These are phyloP conservation scores for Penicillium sp. DNA, from an alignment of 2,329 filamentous ascomycete genomes.

Conservation along the genomic window DNA sequence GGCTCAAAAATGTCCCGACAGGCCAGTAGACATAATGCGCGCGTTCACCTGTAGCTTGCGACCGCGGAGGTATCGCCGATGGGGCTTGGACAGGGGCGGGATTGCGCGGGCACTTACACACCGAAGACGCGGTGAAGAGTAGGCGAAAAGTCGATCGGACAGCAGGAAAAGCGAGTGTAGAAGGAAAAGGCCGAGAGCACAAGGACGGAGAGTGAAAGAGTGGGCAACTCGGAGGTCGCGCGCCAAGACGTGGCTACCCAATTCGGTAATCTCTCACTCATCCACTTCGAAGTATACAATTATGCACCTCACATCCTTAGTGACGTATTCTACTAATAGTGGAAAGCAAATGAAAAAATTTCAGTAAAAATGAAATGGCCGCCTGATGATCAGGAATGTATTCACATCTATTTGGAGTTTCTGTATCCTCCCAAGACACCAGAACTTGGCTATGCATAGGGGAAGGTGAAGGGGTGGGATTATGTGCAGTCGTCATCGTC, in stretches of 20 bases:
- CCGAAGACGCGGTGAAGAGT: background rate
- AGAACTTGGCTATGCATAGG: slow-evolving; percentile 22
- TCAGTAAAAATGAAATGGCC: background rate
- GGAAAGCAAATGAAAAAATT: too few relatives aligned
- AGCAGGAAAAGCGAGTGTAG: background rate
- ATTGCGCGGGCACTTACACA: slow-evolving; percentile 17
- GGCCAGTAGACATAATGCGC: background rate
- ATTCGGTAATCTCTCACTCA: slow-evolving; percentile 20
- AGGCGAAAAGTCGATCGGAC: background rate
- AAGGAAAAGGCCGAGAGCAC: background rate
- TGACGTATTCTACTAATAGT: background rate
- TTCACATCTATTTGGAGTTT: slow-evolving; percentile 19
- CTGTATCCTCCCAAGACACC: slow-evolving; percentile 15
- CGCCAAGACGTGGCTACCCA: slow-evolving; percentile 22
- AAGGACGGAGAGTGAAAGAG: slow-evolving; percentile 3
- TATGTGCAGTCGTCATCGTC: slow-evolving; percentile 27
- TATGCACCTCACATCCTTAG: background rate
- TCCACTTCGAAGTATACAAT: background rate
- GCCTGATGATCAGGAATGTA: slow-evolving; percentile 9
- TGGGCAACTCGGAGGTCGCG: slow-evolving; percentile 19
- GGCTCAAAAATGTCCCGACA: background rate
- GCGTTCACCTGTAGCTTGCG: background rate
- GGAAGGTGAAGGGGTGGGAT: slow-evolving; percentile 11
- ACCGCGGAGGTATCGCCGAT: slow-evolving; percentile 1
- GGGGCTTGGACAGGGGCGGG: slow-evolving; percentile 8